Evolutionary conservation across 257 asterid genomes (phyloP), one percentile per base, ranked within the genome.

Genomic region (Plantago ovata): DNA sequence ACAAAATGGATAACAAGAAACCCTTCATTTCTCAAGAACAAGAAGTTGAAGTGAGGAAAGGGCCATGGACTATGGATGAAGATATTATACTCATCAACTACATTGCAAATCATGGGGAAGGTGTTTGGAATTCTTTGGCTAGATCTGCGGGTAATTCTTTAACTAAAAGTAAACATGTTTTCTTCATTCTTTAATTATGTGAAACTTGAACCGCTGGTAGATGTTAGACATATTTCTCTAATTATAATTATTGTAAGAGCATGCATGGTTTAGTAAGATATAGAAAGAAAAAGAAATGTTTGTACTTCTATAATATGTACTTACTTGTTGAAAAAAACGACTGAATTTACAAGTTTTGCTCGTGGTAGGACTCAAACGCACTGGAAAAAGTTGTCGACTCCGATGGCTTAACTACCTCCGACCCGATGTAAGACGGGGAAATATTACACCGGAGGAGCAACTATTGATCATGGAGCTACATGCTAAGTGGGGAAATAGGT

Each of bases 11-110:
- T 69, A 87, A 16, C 19, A 47, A 83, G 66, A 81, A 72, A 62
- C 80, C 89, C 75, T 76, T 83, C 81, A 83, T 69, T 59, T 78
- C 94, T 53, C 83, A 79, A 73, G 96, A 85, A 49, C 83, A 79
- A 73, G 96, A 87, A 44, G 86, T 61, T 67, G 94, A 91, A 78
- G 92, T 91, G 65, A 78, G 98, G 81, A 91, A 87, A 82, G 98
- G 98, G 10, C 98, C 98, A 53, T 87, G 98, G 98, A 91, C 98
- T 20, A 87, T 91, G 98, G 98, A 91, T 65, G 98, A 91, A 62
- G 98, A 91, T 67, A 69, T 91, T 20, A 85, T 91, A 61, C 92
- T 91, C 80, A 91, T 91, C 67, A 91, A 87, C 72, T 87, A 87
- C 66, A 91, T 91, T 51, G 94, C 90, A 1, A 87, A 91, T 69